Percentiles rank a stretch among this genome's conserved stretches.
These are phyloP conservation scores for Capronia coronata DNA, from an alignment of 2,329 filamentous ascomycete species.

Conservation along the genomic window DNA sequence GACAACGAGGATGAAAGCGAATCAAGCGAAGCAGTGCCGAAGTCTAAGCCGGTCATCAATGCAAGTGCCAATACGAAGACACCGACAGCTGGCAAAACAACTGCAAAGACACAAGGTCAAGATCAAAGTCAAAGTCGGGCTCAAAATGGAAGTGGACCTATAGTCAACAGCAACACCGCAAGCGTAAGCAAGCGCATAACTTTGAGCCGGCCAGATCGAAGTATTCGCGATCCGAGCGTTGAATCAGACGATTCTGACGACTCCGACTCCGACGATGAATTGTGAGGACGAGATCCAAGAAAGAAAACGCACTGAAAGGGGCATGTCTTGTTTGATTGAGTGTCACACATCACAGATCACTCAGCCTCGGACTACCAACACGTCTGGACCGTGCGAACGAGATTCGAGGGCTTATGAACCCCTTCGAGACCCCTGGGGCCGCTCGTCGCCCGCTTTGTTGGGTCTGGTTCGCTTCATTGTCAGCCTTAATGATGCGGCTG, in stretches of 20 bases:
- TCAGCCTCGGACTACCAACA: too few species aligned
- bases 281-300: neutral
- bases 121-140: neutral
- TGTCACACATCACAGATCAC: too few species aligned
- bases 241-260: conserved; percentile 9
- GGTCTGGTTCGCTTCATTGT: too few species aligned
- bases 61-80: neutral
- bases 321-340: too few species aligned
- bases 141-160: neutral
- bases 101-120: neutral
- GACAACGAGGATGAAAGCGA: conserved; percentile 3
- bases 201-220: conserved; percentile 8
- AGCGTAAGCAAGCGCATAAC: too few species aligned
- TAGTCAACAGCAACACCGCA: too few species aligned
- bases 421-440: too few species aligned
- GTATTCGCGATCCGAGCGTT: conserved; percentile 13
- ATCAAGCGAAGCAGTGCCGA: neutral
- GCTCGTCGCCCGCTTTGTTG: too few species aligned
- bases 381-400: too few species aligned
- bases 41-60: neutral
- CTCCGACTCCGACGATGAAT: conserved; percentile 2
- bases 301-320: too few species aligned
- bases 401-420: too few species aligned
- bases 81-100: neutral
- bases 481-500: too few species aligned